phyloP scores from a whole-genome alignment of 1,284 basidiomycete species.

The Ceratobasidium sp. region DNA sequence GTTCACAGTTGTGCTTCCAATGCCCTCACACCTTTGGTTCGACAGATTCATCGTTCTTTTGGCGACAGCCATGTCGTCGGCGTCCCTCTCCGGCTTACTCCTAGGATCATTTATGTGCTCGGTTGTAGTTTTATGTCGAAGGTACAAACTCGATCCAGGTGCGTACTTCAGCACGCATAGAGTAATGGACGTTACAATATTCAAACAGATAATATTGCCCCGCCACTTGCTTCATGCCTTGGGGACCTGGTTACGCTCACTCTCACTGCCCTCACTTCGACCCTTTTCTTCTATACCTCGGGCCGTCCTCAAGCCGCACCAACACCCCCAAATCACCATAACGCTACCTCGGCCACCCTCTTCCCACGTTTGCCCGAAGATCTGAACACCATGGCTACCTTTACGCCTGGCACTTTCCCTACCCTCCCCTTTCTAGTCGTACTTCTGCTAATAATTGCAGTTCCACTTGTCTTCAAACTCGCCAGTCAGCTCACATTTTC shows the following conservation, averaged over 20 bases:
- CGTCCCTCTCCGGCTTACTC: conserved; percentile 80
- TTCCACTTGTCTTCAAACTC: conserved; percentile 64
- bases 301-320: conserved; percentile 18
- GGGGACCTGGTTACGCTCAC: conserved; percentile 93
- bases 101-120: conserved; percentile 94
- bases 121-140: conserved; percentile 83
- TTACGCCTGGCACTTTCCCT: conserved; percentile 58
- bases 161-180: conserved; percentile 48
- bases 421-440: conserved; percentile 70
- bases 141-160: conserved; percentile 86
- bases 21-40: conserved; percentile 30
- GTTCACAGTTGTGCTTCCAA: conserved; percentile 40
- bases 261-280: conserved; percentile 74
- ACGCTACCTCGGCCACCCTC: neutral
- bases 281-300: conserved; percentile 38
- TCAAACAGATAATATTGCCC: conserved; percentile 88
- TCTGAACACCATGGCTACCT: neutral
- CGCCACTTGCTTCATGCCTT: conserved; percentile 90
- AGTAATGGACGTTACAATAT: conserved; percentile 1
- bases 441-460: conserved; percentile 37
- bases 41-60: conserved; percentile 83
- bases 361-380: conserved; percentile 54
- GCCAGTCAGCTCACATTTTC: conserved; percentile 62
- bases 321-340: conserved; percentile 60
- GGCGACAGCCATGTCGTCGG: conserved; percentile 88